Evolutionary conservation across 2,329 filamentous ascomycete genomes (phyloP), one percentile per base, ranked within the genome.

Genomic region (Incumbomyces lentus): DNA sequence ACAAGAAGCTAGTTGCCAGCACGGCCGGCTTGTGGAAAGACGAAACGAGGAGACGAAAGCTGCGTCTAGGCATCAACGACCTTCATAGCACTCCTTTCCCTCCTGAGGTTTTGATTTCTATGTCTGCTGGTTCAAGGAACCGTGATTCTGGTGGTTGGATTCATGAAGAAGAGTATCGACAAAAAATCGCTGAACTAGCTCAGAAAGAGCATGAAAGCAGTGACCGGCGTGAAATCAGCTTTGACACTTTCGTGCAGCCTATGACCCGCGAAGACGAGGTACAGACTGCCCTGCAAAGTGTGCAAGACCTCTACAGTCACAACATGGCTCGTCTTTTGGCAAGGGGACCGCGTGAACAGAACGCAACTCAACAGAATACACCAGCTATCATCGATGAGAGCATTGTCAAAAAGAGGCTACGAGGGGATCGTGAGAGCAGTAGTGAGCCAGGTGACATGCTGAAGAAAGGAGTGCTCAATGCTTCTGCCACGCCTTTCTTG

Each of bases 1-100:
- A 86, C 53, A 71, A 89, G 59, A 95, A 93, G 59, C 73, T 95
- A 10, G 89, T 98, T 4, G 81, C 86, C 59, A 98, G 92, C 53
- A 90, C 98, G 85, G 88, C 87, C 46, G 84, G 86, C 1, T 67
- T 98, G 2, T 98, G 92, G 92, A 81, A 81, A 60, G 87, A 95
- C 56, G 92, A 96, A 63, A 86, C 83, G 0, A 80, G 79, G 49
- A 78, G 89, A 37, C 78, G 89, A 29, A 90, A 85, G 63, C 72
- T 76, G 40, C 77, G 76, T 38, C 82, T 90, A 75, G 76, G 79
- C 1, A 70, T 82, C 39, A 67, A 67, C 5, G 72, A 79, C 52
- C 73, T 79, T 29, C 78, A 73, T 4, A 86, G 79, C 57, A 90
- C 77, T 51, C 85, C 87, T 0, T 95, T 95, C 53, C 80, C 84